A percentile compares a stretch with the other conserved stretches of the same genome.
These are phyloP conservation scores for Pichia sp. DNA, from an alignment of 1,139 yeast genomes.

Conservation along the genomic window DNA sequence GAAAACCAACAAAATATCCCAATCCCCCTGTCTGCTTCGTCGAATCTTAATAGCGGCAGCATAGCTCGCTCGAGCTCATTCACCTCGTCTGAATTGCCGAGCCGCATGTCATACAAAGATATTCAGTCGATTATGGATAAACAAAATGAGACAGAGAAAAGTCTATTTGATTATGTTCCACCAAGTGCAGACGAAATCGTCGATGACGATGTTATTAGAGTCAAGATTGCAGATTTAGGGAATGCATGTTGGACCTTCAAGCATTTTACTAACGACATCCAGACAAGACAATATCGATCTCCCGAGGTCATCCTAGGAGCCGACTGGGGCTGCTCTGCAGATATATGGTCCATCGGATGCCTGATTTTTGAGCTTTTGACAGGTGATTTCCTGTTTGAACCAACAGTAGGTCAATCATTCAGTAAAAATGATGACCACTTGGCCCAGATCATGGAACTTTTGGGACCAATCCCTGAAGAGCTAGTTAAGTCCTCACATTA, in stretches of 20 bases:
- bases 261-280: conserved; percentile 80
- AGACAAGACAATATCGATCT: conserved; percentile 79
- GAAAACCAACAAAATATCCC: conserved; percentile 3
- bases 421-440: conserved; percentile 80
- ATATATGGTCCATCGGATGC: conserved; percentile 83
- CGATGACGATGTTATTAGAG: conserved; percentile 42
- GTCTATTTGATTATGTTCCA: conserved; percentile 28
- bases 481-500: conserved; percentile 51
- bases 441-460: conserved; percentile 75
- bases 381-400: conserved; percentile 82
- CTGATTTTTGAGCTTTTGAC: conserved; percentile 75
- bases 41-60: neutral
- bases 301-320: conserved; percentile 73
- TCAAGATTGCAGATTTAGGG: conserved; percentile 81
- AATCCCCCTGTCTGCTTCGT: conserved; percentile 13
- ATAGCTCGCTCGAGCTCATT: conserved; percentile 14
- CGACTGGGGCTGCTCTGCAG: conserved; percentile 80
- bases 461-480: conserved; percentile 56
- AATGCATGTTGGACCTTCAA: conserved; percentile 73
- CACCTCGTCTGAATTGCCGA: conserved; percentile 16
- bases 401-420: conserved; percentile 61
- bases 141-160: conserved; percentile 23
- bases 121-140: conserved; percentile 25
- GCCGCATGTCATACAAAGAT: conserved; percentile 25
- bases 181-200: conserved; percentile 33